These are phyloP conservation scores for Glarea lozoyensis DNA, from an alignment of 495 filamentous ascomycete genomes.

Conservation along the genomic window DNA sequence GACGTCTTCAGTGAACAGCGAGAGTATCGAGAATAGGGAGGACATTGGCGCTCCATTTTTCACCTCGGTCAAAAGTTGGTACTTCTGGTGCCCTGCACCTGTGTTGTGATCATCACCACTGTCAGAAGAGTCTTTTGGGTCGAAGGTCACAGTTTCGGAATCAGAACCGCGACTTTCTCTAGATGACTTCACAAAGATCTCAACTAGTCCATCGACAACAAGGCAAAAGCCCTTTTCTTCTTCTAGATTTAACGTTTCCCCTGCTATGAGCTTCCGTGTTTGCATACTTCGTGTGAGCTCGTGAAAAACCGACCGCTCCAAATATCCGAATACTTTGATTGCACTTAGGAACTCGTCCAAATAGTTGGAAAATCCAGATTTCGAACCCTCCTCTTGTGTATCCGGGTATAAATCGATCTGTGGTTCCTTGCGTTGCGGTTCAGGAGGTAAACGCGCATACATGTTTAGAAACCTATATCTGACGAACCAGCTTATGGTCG, in stretches of 20 bases:
- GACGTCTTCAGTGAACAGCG: conserved; percentile 91
- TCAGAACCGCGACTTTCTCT: conserved; percentile 41
- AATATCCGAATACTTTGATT: conserved; percentile 98
- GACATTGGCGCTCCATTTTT: conserved; percentile 99
- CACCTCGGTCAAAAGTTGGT: conserved; percentile 92
- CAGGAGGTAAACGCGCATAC: conserved; percentile 85
- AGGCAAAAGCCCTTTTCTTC: conserved; percentile 98
- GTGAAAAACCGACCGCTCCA: conserved; percentile 94
- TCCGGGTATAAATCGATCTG: conserved; percentile 93
- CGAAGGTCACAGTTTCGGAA: conserved; percentile 18
- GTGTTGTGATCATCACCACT: conserved; percentile 20
- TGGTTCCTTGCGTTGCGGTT: conserved; percentile 92
- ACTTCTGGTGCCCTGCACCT: conserved; percentile 55
- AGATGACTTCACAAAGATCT: conserved; percentile 94
- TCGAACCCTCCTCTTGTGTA: conserved; percentile 78
- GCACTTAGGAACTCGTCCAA: conserved; percentile 96
- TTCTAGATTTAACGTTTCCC: conserved; percentile 88
- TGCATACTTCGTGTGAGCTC: conserved; percentile 97
- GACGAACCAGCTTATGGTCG: conserved; percentile 83
- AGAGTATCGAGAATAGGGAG: conserved; percentile 92
- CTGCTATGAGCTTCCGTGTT: conserved; percentile 88
- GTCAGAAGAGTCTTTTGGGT: conserved; percentile 18
- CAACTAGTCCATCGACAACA: conserved; percentile 92
- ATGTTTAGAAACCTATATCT: conserved; percentile 91
- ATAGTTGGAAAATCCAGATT: conserved; percentile 87